Evolutionary conservation across 2,329 filamentous ascomycete genomes (phyloP).

Genomic region (Pyrenophora seminiperda): DNA sequence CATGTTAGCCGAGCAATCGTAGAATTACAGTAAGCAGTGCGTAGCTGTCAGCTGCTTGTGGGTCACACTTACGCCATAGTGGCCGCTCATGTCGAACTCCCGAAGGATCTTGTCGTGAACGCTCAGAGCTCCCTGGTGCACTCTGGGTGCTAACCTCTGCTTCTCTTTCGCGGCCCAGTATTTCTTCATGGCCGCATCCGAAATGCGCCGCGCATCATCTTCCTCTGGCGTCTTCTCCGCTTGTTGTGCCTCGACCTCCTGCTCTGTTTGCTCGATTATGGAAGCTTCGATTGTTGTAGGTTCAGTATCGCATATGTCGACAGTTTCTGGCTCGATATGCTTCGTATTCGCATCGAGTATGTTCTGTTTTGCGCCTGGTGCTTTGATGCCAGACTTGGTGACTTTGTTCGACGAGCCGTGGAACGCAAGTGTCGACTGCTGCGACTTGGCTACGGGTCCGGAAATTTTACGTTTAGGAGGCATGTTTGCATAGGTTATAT

Average conservation of each 20-base stretch:
- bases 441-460: constrained; percentile 54
- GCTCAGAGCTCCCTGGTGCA: constrained; percentile 77
- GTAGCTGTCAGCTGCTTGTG: not conserved
- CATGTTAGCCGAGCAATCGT: constrained; percentile 16
- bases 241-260: constrained; percentile 38
- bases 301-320: constrained; percentile 31
- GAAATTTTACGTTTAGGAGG: constrained; percentile 52
- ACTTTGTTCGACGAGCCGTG: constrained; percentile 60
- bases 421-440: constrained; percentile 68
- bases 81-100: constrained; percentile 88
- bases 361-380: constrained; percentile 47
- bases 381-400: constrained; percentile 59
- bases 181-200: constrained; percentile 69
- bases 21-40: constrained; percentile 35
- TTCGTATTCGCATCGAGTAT: constrained; percentile 43
- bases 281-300: constrained; percentile 49
- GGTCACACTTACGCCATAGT: constrained; percentile 77
- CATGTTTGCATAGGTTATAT: constrained; percentile 40
- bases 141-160: constrained; percentile 68
- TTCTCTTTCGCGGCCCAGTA: constrained; percentile 80
- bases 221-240: constrained; percentile 50
- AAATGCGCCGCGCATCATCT: constrained; percentile 66
- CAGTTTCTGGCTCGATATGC: constrained; percentile 30
- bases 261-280: constrained; percentile 46
- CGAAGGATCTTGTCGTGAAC: constrained; percentile 83